Evolutionary conservation across 2,329 filamentous ascomycete species (phyloP), one percentile per base, ranked within the genome.

Genomic region (Cercospora sp.): DNA sequence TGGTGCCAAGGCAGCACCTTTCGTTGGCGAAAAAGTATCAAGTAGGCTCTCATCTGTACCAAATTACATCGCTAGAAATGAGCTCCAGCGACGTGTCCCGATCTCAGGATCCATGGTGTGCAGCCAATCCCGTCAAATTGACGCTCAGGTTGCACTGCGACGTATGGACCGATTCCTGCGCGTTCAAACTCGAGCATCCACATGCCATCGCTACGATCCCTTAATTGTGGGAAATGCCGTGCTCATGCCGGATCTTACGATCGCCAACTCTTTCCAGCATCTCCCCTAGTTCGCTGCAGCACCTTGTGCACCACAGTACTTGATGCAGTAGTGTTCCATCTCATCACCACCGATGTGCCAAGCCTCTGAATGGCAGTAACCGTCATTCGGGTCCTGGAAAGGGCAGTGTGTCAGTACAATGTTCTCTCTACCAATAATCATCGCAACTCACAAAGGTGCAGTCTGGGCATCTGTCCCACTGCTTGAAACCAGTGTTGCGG

Each of bases 261-360:
- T 18, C 18, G 16, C n/a, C 39, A 45, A 45, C 5, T 10, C 39
- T n/a, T 18, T n/a, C 1, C 39, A 45, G 5, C 6, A 18, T 18
- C 16, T 18, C n/a, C 16, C 9, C 6, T 66, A 62, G 18, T 63
- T 58, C 28, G 48, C 60, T 48, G 57, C 60, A 45, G 60, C 20
- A 16, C 60, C 65, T 28, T 67, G 48, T 51, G 65, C 60, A 60
- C 60, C 65, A 60, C 65, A 67, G 30, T 64, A 67, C 51, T 67
- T 67, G 33, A 13, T 63, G 42, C 65, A 67, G 20, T 67, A 67
- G 36, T 60, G 36, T 6, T 59, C n/a, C 60, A 67, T 67, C 65
- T 67, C 65, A 28, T 67, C 65, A n/a, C 65, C 65, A n/a, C 65
- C 65, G 20, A 67, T 67, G 36, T 67, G 65, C 65, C 60, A 59